These are phyloP conservation scores for Tulasnella sp. DNA, from an alignment of 768 basidiomycete species.

Conservation along the genomic window DNA sequence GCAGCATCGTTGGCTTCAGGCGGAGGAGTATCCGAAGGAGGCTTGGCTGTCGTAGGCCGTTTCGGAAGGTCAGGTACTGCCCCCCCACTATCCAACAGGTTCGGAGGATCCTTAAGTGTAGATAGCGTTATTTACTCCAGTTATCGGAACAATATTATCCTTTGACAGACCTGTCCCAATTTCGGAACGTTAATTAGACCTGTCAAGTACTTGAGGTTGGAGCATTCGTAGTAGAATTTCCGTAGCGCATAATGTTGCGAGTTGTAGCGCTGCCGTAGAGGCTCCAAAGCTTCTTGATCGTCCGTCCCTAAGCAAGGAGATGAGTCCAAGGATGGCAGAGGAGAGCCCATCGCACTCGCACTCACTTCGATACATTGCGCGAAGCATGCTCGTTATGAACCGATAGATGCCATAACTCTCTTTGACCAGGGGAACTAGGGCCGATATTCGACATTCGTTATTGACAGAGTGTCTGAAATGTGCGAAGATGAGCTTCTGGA, in stretches of 20 bases:
- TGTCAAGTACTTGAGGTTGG: slow-evolving; percentile 94
- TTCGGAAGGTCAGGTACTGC: slow-evolving; percentile 27
- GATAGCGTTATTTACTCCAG: neutral
- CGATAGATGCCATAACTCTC: slow-evolving; percentile 99
- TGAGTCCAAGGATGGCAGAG: neutral
- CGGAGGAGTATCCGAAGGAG: slow-evolving; percentile 54
- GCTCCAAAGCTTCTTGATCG: slow-evolving; percentile 78
- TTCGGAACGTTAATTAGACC: slow-evolving; percentile 98
- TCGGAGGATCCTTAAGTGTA: slow-evolving; percentile 80
- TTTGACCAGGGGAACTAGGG: slow-evolving; percentile 92
- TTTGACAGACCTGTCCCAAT: slow-evolving; percentile 56
- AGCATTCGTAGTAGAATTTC: slow-evolving; percentile 99
- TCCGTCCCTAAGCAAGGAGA: slow-evolving; percentile 54
- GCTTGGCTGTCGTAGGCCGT: slow-evolving; percentile 21
- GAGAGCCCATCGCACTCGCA: no score
- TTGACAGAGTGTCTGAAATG: slow-evolving; percentile 84
- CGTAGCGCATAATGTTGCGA: slow-evolving; percentile 87
- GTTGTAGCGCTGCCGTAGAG: slow-evolving; percentile 73
- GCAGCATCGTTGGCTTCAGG: slow-evolving; percentile 58
- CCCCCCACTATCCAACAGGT: slow-evolving; percentile 64
- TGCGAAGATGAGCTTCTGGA: slow-evolving; percentile 95
- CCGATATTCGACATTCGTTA: slow-evolving; percentile 94
- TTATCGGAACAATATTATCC: neutral
- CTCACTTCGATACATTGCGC: slow-evolving; percentile 90
- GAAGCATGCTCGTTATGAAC: slow-evolving; percentile 97